Conservation (phyloP, 768 basidiomycete genomes). For the Tricholoma hemisulphureum region DNA sequence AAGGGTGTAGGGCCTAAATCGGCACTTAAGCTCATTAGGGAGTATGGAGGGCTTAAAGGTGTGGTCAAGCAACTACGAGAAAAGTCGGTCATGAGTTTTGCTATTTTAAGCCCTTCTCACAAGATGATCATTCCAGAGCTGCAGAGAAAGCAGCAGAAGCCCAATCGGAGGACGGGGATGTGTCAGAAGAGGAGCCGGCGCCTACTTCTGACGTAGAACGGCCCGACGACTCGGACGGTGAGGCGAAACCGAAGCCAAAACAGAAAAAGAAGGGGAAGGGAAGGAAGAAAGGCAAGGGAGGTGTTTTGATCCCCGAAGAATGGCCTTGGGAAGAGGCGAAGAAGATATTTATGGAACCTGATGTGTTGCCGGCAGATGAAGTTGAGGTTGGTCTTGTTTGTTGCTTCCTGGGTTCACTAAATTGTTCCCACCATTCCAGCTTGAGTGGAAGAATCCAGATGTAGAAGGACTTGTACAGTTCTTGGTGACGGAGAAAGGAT, state of each 20-base stretch:
- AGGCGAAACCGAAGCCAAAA: conserved; percentile 31
- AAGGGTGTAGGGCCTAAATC: conserved; percentile 95
- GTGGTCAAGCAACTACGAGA: conserved; percentile 78
- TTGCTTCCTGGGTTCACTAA: not conserved
- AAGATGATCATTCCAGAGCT: conserved; percentile 30
- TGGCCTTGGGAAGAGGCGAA: conserved; percentile 99
- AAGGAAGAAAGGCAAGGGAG: conserved; percentile 57
- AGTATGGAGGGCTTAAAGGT: conserved; percentile 67
- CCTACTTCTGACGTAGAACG: conserved; percentile 47
- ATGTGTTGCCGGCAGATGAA: conserved; percentile 83
- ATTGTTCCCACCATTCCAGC: conserved; percentile 40
- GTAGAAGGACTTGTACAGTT: conserved; percentile 92
- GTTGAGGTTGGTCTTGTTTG: conserved; percentile 57
- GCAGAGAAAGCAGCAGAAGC: conserved; percentile 41
- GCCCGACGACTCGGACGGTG: conserved; percentile 31
- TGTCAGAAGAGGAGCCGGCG: conserved; percentile 36
- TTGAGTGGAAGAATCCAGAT: conserved; percentile 94
- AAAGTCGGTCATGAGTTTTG: conserved; percentile 50
- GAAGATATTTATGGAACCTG: conserved; percentile 83
- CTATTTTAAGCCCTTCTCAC: not conserved
- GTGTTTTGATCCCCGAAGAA: conserved; percentile 81
- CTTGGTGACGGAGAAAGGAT: conserved; percentile 91
- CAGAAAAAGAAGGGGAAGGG: conserved; percentile 41
- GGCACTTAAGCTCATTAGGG: conserved; percentile 88
- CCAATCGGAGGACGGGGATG: conserved; percentile 25